Evolutionary conservation across 495 filamentous ascomycete genomes (phyloP).

Genomic region (Neurospora sp.): DNA sequence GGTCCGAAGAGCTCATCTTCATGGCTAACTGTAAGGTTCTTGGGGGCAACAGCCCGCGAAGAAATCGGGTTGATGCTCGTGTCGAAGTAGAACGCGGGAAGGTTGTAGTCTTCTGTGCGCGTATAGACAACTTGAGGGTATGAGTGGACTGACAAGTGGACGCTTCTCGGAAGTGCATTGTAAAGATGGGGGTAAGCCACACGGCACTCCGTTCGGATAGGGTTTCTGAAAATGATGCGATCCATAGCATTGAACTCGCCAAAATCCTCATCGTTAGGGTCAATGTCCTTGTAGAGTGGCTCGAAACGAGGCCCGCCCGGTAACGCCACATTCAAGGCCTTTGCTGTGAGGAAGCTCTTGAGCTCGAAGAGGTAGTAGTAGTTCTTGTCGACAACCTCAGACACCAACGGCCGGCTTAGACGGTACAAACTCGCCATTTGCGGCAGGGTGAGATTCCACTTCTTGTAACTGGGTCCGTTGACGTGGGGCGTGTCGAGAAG

Average conservation of each 20-base stretch:
- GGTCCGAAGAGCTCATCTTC: constrained; percentile 91
- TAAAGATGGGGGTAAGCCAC: constrained; percentile 93
- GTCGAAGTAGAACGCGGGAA: constrained; percentile 97
- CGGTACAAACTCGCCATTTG: constrained; percentile 96
- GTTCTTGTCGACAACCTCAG: constrained; percentile 89
- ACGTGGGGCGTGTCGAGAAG: constrained; percentile 87
- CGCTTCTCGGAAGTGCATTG: constrained; percentile 90
- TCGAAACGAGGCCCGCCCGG: constrained; percentile 96
- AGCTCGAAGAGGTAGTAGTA: constrained; percentile 98
- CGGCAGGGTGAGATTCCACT: constrained; percentile 85
- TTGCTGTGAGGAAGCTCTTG: constrained; percentile 90
- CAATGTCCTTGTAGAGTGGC: constrained; percentile 96
- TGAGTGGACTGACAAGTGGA: constrained; percentile 88
- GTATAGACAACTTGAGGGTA: constrained; percentile 90
- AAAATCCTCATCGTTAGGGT: constrained; percentile 98
- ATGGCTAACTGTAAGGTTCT: constrained; percentile 85
- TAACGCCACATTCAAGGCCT: constrained; percentile 93
- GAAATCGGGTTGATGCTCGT: constrained; percentile 97
- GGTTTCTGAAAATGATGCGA: constrained; percentile 95
- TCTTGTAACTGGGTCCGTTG: constrained; percentile 94
- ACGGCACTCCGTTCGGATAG: constrained; percentile 91
- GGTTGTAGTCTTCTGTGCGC: constrained; percentile 72
- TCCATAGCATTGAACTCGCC: constrained; percentile 99
- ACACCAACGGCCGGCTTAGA: constrained; percentile 81
- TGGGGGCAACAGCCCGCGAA: constrained; percentile 84